Evolutionary conservation across 345 rosid species (phyloP), one percentile per base, ranked within the genome.

Genomic region (Rhodamnia argentea): DNA sequence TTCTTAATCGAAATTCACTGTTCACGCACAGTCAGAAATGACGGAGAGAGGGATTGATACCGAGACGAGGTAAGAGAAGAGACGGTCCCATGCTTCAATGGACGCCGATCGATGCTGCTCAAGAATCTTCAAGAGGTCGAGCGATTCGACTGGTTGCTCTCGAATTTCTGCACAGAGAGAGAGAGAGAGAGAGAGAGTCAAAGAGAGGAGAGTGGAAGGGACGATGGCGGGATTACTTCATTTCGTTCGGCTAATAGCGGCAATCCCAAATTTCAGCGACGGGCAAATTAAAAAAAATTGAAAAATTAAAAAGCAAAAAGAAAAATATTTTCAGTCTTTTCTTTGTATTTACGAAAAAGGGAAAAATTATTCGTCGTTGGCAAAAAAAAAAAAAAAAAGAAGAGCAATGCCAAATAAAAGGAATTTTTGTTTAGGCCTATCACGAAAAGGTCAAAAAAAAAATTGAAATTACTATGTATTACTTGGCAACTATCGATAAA

Each of bases 401-500:
- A 52, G 4, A 52, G 18, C 18, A 52, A 13, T 14, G 54, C 18
- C 54, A 52, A 52, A 13, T 50, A 50, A 50, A 50, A 14, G 15
- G 23, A 0, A 15, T 64, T 16, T 14, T 29, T 64, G 44, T 37
- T 64, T 9, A 64, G 20, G 44, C 76, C 76, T 16, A 16, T 32
- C 44, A 10, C 12, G 12, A 16, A 42, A 64, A 64, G 76, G 40
- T 29, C 10, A 32, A 64, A 29, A 16, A 2, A 32, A 16, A 10
- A n/a, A n/a, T n/a, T 50, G 0, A 32, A 32, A 64, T 64, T 64
- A 64, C 27, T 0, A 16, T 24, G 16, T 64, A 8, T 32, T 23
- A 2, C 13, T 2, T 9, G 9, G 12, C 0, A 2, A 10, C 12
- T 16, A 15, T 16, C 42, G 29, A 64, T 22, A 10, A 64, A 0